These are phyloP conservation scores for Clonostachys chloroleuca DNA, from an alignment of 2,329 filamentous ascomycete species.

Conservation along the genomic window DNA sequence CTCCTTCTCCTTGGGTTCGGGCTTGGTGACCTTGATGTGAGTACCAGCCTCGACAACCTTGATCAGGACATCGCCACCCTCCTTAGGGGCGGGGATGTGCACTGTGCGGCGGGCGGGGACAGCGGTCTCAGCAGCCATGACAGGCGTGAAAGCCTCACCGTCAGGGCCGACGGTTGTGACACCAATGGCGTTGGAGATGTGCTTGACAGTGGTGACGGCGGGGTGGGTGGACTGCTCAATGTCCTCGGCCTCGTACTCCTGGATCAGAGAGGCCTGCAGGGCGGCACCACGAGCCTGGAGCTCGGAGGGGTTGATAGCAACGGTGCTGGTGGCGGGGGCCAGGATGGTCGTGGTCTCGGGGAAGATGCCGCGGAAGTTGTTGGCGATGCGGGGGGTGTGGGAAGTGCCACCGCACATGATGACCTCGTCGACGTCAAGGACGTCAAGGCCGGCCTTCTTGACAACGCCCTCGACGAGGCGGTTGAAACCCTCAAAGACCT, in stretches of 20 bases:
- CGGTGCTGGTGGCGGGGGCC: slow-evolving; percentile 73
- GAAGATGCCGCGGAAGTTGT: slow-evolving; percentile 77
- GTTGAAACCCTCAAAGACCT: slow-evolving; percentile 85
- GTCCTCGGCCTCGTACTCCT: slow-evolving; percentile 89
- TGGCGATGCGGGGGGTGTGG: slow-evolving; percentile 89
- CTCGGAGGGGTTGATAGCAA: slow-evolving; percentile 90
- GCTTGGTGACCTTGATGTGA: slow-evolving; percentile 90
- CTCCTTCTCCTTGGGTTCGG: slow-evolving; percentile 74
- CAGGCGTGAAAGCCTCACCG: slow-evolving; percentile 67
- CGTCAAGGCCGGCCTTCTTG: slow-evolving; percentile 87
- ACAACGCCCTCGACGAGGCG: slow-evolving; percentile 79
- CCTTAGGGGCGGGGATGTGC: slow-evolving; percentile 70
- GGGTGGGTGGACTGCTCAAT: slow-evolving; percentile 96
- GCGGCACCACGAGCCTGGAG: slow-evolving; percentile 85
- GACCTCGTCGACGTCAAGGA: slow-evolving; percentile 91
- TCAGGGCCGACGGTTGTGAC: slow-evolving; percentile 63
- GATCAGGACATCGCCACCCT: slow-evolving; percentile 83
- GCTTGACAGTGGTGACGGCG: slow-evolving; percentile 88
- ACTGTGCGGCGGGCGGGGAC: slow-evolving; percentile 84
- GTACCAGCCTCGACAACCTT: slow-evolving; percentile 84
- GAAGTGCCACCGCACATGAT: slow-evolving; percentile 89
- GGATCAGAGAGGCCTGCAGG: slow-evolving; percentile 89
- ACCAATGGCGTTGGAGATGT: slow-evolving; percentile 84
- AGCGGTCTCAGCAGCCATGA: slow-evolving; percentile 83
- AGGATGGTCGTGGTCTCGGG: slow-evolving; percentile 72